Evolutionary conservation across 2,329 filamentous ascomycete genomes (phyloP), one percentile per base, ranked within the genome.

Genomic region (Colletotrichum horii): DNA sequence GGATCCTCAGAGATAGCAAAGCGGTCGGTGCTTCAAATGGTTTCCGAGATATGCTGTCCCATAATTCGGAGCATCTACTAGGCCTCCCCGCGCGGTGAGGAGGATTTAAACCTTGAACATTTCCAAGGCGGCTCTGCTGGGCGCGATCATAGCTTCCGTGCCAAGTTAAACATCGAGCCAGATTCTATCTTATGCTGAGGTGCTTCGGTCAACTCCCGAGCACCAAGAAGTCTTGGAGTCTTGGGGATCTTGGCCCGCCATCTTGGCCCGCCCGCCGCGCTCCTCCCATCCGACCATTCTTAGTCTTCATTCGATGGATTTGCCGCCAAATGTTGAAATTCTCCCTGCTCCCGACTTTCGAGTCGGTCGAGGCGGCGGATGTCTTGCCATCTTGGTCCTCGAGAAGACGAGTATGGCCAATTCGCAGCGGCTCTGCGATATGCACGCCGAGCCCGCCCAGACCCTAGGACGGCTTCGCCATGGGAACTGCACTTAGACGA

Each of bases 141-240:
- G 73, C 73, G 56, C 34, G 24, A 28, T 72, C 56, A 48, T 64
- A 52, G 14, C 15, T 34, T 48, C 16, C 55, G 24, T 22, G 73
- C 73, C 73, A 75, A 75, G 73, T 58, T 8, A 14, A 52, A 58
- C 8, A 24, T 70, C 55, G 56, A 61, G 56, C 56, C 67, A 34
- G 19, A 52, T 70, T 14, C 30, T 15, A 62, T 19, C n/a, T 62
- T 15, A 3, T 24, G 28, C 12, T 32, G 30, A 22, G 62, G 26
- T 12, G 15, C 15, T 16, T 72, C 69, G 69, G 73, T 15, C 64
- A 68, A 75, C 62, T 58, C 64, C 73, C 70, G 73, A 52, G 43
- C 19, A 58, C 56, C 70, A 72, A 72, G 64, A 68, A 15, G 15
- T 68, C 70, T 72, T 65, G 64, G 69, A 26, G 9, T 73, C 73